Evolutionary conservation across 345 rosid species (phyloP).

Genomic region (Aethionema arabicum): DNA sequence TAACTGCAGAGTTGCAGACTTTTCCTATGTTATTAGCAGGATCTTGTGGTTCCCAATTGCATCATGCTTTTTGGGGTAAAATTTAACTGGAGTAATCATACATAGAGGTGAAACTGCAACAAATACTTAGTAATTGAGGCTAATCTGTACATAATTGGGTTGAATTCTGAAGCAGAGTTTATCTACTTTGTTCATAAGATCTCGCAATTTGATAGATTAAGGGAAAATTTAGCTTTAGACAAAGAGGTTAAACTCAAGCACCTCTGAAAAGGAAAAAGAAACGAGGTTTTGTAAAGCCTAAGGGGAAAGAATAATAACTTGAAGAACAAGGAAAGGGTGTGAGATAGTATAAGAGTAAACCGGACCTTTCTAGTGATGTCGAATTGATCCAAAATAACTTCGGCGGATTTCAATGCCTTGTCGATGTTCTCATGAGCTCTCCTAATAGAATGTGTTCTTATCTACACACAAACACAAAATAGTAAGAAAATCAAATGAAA

Average conservation of each 20-base stretch:
- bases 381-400: slow-evolving; percentile 70
- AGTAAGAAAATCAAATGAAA: neutral
- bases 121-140: neutral
- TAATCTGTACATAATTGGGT: neutral
- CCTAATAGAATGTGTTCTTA: slow-evolving; percentile 87
- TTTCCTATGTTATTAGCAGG: too few relatives aligned
- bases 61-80: too few relatives aligned
- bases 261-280: neutral
- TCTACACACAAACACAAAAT: slow-evolving; percentile 41
- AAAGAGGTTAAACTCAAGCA: neutral
- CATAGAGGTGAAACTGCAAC: neutral
- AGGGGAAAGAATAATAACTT: slow-evolving; percentile 11
- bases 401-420: slow-evolving; percentile 73
- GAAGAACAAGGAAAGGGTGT: slow-evolving; percentile 26
- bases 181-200: neutral
- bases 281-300: neutral
- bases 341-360: neutral
- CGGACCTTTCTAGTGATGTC: slow-evolving; percentile 78
- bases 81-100: neutral
- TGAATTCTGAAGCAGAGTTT: neutral
- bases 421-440: slow-evolving; percentile 92
- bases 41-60: too few relatives aligned
- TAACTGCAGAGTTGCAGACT: too few relatives aligned
- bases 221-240: neutral
- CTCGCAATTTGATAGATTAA: neutral